Percentiles rank a stretch among this genome's conserved stretches.
Evolutionary conservation across 768 basidiomycete genomes (phyloP).

Genomic region (Leucosporidium yakuticum): DNA sequence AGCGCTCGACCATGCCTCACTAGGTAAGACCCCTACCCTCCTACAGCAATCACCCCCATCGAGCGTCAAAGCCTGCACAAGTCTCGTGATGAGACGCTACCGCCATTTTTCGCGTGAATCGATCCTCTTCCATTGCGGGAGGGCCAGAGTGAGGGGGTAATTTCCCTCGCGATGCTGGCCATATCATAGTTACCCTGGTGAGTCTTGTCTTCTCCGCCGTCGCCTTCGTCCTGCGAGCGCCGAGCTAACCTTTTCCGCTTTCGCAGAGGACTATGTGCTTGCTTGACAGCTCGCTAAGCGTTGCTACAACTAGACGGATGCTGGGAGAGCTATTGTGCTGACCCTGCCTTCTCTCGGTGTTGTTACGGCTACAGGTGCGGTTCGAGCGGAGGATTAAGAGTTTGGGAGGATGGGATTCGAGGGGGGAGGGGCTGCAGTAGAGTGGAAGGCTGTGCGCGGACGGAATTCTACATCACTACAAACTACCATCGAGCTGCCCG

Average conservation of each 20-base stretch:
- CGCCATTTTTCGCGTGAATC: slow-evolving; percentile 32
- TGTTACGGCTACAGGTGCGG: not conserved
- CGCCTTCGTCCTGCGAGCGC: not conserved
- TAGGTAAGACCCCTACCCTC: not conserved
- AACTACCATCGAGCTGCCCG: too few species aligned
- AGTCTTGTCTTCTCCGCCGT: not conserved
- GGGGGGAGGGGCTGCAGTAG: too few species aligned
- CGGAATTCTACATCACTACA: too few species aligned
- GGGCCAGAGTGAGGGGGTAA: slow-evolving; percentile 20
- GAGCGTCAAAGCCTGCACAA: not conserved
- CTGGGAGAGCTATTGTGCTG: not conserved
- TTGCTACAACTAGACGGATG: not conserved
- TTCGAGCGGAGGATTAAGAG: not conserved
- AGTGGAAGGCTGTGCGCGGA: too few species aligned
- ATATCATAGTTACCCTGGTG: slow-evolving; percentile 34
- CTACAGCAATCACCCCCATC: not conserved
- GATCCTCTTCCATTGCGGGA: slow-evolving; percentile 26
- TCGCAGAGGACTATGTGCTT: not conserved
- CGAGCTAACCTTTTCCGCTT: not conserved
- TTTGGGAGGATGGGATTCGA: too few species aligned
- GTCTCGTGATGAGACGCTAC: slow-evolving; percentile 26
- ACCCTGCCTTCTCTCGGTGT: not conserved
- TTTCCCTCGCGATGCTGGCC: slow-evolving; percentile 17
- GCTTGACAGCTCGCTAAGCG: not conserved
- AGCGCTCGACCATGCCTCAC: not conserved